Base-by-base conservation (phyloP, 257 asterid species). In the Ophiorrhiza pumila region DNA sequence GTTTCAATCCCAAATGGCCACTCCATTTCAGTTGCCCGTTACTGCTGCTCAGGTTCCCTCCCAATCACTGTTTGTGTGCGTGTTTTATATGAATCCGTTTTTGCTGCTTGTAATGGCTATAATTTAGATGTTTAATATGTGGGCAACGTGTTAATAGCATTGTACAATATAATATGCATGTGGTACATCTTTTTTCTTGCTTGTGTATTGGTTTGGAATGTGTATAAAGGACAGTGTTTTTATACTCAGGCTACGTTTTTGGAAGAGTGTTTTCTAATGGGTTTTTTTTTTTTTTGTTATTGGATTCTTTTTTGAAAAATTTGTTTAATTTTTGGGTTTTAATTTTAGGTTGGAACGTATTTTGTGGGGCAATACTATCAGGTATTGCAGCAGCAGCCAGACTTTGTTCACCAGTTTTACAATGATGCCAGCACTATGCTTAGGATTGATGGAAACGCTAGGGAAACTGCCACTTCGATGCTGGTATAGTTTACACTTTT, bases 291-390 rank as follows among this genome's bases (percentile, higher is more conserved):
- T 55, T 65, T 22, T 65, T 65, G 11, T 23, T 11, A 0, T 56
- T 23, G 7, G n/a, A n/a, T 56, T 56, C 25, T 8, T 49, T 34
- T 27, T 50, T 22, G 15, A 50, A 67, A 27, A 67, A 71, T 73
- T 68, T 66, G 71, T 61, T 20, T 35, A 27, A 32, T 29, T 73
- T 66, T 46, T 56, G 55, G 23, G 39, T 42, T 62, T 65, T 71
- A 56, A 34, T 53, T 61, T 64, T 71, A 94, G 99, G 97, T 95
- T 69, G 99, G 99, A 42, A 86, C 97, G 9, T 95, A 95, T 88
- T 95, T 95, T 76, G 96, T 95, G 34, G 97, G 98, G 71, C 97
- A 89, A 76, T 95, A 92, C 85, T 95, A 95, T 80, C 98, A 92
- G 85, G 87, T 95, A 85, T 79, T 95, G 55, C 97, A 92, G 84